Evolutionary conservation across 2,329 filamentous ascomycete genomes (phyloP).

Genomic region (Raffaelea arxii): DNA sequence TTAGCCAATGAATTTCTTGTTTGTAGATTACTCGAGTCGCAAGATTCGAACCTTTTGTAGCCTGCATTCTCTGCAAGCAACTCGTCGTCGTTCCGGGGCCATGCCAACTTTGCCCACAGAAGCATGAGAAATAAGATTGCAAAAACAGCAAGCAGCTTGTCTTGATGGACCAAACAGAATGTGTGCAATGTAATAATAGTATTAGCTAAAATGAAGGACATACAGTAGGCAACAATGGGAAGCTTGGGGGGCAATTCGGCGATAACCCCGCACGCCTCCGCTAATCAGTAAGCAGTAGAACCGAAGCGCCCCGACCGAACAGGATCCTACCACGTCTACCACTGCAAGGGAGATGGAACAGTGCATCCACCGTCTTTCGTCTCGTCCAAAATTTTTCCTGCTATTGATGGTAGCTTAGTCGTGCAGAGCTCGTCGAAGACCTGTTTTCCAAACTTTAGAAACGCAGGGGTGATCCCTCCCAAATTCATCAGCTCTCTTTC

Average conservation of each 20-base stretch:
- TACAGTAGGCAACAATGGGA: background rate
- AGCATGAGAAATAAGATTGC: background rate
- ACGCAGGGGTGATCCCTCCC: constrained; percentile 28
- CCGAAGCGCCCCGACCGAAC: background rate
- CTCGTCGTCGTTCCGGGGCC: background rate
- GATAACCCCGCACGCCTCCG: background rate
- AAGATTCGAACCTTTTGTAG: constrained; percentile 3
- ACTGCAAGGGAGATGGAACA: background rate
- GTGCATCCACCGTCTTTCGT: background rate
- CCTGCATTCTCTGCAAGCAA: constrained; percentile 10
- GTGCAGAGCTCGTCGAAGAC: background rate
- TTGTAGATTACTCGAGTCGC: too few relatives aligned
- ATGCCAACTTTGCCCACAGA: background rate
- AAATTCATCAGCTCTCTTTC: constrained; percentile 26
- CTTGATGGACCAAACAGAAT: background rate
- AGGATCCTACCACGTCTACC: background rate
- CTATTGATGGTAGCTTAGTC: background rate
- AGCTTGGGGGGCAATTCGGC: background rate
- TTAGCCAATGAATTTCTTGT: background rate
- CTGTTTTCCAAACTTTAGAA: constrained; percentile 17
- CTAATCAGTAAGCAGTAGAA: too few relatives aligned
- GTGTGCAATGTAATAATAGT: background rate
- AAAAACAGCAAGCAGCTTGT: too few relatives aligned
- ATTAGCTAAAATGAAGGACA: background rate
- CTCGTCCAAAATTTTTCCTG: too few relatives aligned